Evolutionary conservation across 441 rosid species (phyloP).

Genomic region (Mallotus repandus): DNA sequence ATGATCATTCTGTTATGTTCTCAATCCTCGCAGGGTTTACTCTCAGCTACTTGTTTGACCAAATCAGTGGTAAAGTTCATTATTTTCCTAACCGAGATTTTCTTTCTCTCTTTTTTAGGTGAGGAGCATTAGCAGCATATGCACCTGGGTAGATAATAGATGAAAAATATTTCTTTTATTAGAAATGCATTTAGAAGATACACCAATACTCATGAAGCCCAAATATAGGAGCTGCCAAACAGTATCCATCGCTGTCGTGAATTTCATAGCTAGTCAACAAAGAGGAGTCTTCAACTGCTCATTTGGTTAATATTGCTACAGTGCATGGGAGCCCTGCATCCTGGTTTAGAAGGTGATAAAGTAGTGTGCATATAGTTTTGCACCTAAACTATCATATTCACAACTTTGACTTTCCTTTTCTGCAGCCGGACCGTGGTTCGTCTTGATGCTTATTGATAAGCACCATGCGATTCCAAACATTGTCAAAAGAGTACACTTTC

Average conservation of each 20-base stretch:
- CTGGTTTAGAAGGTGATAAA: not conserved
- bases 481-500: not conserved
- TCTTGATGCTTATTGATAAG: conserved; percentile 17
- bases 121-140: not conserved
- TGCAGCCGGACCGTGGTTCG: not conserved
- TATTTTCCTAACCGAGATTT: not conserved
- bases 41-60: conserved; percentile 4
- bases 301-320: not conserved
- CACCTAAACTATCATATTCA: not conserved
- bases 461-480: not conserved
- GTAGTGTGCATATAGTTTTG: not conserved
- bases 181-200: not conserved
- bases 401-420: not conserved
- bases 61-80: not conserved
- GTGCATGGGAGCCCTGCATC: not conserved
- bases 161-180: not conserved
- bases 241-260: not conserved
- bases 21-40: not conserved
- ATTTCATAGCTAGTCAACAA: not conserved
- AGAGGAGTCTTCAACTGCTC: no score
- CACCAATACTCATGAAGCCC: not conserved
- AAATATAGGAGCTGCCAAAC: not conserved
- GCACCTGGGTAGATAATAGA: not conserved
- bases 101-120: not conserved
- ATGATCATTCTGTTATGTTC: not conserved